Base-by-base conservation (phyloP, 2,329 filamentous ascomycete species). In the Chaetomium olivaceum region DNA sequence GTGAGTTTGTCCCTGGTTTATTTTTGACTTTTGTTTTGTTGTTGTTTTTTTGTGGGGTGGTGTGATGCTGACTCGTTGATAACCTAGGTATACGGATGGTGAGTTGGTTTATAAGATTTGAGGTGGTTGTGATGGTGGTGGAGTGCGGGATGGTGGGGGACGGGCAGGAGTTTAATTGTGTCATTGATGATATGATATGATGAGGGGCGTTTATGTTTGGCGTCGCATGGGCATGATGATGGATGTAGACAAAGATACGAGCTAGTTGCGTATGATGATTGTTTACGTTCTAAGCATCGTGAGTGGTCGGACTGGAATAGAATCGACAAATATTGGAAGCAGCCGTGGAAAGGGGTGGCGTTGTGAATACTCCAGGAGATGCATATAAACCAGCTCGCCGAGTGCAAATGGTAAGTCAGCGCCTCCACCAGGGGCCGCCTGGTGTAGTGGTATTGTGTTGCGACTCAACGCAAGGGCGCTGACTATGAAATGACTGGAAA, bases 61-160 rank as follows among this genome's bases (percentile, higher is more conserved):
- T 57, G 70, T 57, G 25, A 31, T 61, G 54, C 64, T 71, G 48
- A 71, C 64, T 8, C 25, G 31, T 23, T 27, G 3, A 31, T 59
- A 67, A 75, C 11, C 9, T 63, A 87, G 83, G 84, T 85, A 83
- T 70, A 81, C 83, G 12, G 83, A 83, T 72, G 89, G 88, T 51
- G 85, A 89, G 58, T 80, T 88, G 67, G 87, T 91, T 54, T 91
- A 91, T 77, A 89, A 89, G 78, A 86, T 92, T 63, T 91, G 58
- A 66, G 36, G n/a, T 3, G 54, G 54, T 7, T 8, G 14, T 1
- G 51, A 19, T n/a, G 8, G 36, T 16, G 16, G 23, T 23, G 16
- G 29, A 29, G 14, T 43, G 19, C 9, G 25, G 50, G 39, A 62
- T 36, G 16, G 23, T 6, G 2, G 27, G 25, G 12, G 48, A 31